Evolutionary conservation across 2,329 filamentous ascomycete genomes (phyloP).

Genomic region (Berkeleyomyces basicola): DNA sequence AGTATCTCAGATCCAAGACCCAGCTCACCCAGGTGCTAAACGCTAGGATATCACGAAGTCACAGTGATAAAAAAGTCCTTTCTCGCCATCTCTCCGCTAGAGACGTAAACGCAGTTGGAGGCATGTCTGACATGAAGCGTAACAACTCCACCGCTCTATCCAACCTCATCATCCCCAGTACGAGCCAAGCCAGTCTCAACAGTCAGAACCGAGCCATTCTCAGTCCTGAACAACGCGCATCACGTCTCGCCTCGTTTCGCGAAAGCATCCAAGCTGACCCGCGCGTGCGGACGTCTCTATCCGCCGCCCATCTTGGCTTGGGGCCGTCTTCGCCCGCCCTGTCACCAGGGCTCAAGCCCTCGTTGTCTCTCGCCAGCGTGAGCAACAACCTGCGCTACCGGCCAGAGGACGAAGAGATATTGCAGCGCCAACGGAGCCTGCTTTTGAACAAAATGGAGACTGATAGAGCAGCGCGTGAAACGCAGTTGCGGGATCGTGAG

Average conservation of each 20-base stretch:
- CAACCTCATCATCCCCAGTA: conserved; percentile 20
- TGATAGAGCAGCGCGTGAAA: conserved; percentile 41
- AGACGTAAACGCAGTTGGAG: conserved; percentile 26
- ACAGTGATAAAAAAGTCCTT: background rate
- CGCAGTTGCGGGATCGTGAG: conserved; percentile 39
- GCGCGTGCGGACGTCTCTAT: background rate
- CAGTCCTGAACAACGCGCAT: conserved; percentile 32
- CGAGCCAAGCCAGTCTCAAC: conserved; percentile 34
- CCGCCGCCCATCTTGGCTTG: background rate
- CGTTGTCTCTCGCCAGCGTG: conserved; percentile 3
- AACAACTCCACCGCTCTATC: conserved; percentile 40
- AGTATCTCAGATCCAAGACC: conserved; percentile 34
- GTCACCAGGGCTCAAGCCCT: conserved; percentile 1
- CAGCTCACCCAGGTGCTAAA: conserved; percentile 20
- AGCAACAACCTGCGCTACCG: conserved; percentile 12
- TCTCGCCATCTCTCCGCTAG: background rate
- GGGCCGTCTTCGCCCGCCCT: background rate
- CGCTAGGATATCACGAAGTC: conserved; percentile 9
- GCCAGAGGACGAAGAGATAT: conserved; percentile 27
- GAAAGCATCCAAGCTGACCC: conserved; percentile 44
- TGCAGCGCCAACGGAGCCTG: conserved; percentile 35
- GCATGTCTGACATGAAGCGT: conserved; percentile 43
- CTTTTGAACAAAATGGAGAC: conserved; percentile 47
- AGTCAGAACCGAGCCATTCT: conserved; percentile 31
- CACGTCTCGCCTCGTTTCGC: conserved; percentile 50